Conservation (phyloP, 441 rosid species). For the Croton setiger region DNA sequence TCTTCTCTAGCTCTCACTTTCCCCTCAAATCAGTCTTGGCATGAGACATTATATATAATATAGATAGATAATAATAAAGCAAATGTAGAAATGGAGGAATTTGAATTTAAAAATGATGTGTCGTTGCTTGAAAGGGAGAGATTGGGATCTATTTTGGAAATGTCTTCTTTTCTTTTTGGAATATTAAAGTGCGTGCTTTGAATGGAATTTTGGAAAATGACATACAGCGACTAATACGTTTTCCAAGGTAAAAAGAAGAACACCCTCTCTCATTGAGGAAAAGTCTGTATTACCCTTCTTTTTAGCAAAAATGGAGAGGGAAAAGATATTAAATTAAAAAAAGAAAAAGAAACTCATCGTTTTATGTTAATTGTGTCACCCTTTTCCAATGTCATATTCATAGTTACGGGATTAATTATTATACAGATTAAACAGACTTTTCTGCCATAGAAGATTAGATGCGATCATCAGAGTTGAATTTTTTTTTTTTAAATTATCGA, state of each 20-base stretch:
- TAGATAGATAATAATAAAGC: no score
- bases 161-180: slow-evolving; percentile 29
- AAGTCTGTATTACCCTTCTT: slow-evolving; percentile 1
- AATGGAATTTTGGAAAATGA: slow-evolving; percentile 34
- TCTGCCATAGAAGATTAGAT: no score
- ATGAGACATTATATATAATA: no score
- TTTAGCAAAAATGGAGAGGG: not conserved
- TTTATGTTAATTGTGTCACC: no score
- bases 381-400: no score
- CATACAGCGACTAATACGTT: slow-evolving; percentile 17
- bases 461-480: no score
- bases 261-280: not conserved
- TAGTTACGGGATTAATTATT: no score
- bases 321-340: not conserved
- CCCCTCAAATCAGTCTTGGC: not conserved
- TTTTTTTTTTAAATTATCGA: no score
- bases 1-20: not conserved
- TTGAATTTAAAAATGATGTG: slow-evolving; percentile 18
- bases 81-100: not conserved
- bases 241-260: slow-evolving; percentile 18
- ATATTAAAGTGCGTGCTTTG: slow-evolving; percentile 45
- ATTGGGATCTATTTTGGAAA: slow-evolving; percentile 36
- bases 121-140: slow-evolving; percentile 40
- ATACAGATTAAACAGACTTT: no score
- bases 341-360: not conserved